A percentile compares a stretch with the other conserved stretches of the same genome.
Conservation (phyloP, 1,139 yeast genomes). For the Yamadazyma jaroonii region DNA sequence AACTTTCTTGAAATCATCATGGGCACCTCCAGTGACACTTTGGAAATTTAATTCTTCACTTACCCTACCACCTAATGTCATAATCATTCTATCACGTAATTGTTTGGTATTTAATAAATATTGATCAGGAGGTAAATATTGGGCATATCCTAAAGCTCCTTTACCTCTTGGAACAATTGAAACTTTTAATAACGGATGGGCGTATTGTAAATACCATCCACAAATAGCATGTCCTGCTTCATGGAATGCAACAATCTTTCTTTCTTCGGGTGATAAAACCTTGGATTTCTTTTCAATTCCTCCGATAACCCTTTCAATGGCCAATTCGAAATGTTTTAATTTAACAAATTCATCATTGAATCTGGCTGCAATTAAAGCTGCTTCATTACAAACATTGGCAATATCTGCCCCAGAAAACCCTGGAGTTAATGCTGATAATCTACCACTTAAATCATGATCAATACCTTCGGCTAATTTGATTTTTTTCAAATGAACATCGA, state of each 20-base stretch:
- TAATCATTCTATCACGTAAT: conserved; percentile 84
- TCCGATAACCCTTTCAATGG: conserved; percentile 95
- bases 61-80: conserved; percentile 97
- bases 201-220: conserved; percentile 89
- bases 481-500: conserved; percentile 75
- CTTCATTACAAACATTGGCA: conserved; percentile 95
- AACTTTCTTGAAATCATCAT: conserved; percentile 95
- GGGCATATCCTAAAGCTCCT: conserved; percentile 98
- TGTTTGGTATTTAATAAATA: conserved; percentile 78
- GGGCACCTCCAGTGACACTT: conserved; percentile 92
- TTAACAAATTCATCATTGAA: conserved; percentile 65
- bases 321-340: conserved; percentile 84
- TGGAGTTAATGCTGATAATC: conserved; percentile 92
- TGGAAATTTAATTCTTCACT: conserved; percentile 89
- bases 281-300: conserved; percentile 91
- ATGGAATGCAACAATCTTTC: conserved; percentile 89
- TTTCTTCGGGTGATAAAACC: conserved; percentile 79
- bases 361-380: conserved; percentile 95
- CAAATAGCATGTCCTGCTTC: conserved; percentile 99
- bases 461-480: conserved; percentile 49
- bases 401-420: conserved; percentile 98
- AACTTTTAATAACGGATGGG: conserved; percentile 91
- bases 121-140: conserved; percentile 92
- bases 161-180: conserved; percentile 96
- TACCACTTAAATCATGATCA: conserved; percentile 62